Conservation (phyloP, 768 basidiomycete genomes). For the Polyporus arcularius region DNA sequence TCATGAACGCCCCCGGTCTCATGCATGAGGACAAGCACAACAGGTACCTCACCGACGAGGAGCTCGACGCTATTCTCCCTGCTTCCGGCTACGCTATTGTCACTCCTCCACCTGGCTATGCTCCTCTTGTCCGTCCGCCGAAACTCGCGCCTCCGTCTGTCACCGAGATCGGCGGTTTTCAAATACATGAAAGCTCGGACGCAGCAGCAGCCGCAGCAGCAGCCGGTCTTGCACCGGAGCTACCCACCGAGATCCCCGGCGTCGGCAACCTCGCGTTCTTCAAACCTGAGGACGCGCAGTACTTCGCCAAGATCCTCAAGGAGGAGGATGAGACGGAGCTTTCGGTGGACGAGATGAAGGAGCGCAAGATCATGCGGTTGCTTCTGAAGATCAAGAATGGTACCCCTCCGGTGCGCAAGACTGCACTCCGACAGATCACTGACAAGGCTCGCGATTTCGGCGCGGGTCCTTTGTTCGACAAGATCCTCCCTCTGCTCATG, state of each 20-base stretch:
- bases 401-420: constrained; percentile 96
- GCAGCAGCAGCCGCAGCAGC: constrained; percentile 86
- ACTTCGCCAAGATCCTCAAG: constrained; percentile 94
- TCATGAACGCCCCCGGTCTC: constrained; percentile 83
- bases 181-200: constrained; percentile 94
- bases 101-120: constrained; percentile 92
- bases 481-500: constrained; percentile 97
- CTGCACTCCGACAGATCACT: constrained; percentile 95
- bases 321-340: constrained; percentile 95
- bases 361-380: constrained; percentile 98
- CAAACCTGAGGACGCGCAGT: constrained; percentile 97
- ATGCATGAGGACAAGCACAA: constrained; percentile 95
- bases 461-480: constrained; percentile 97
- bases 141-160: constrained; percentile 53
- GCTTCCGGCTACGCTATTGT: constrained; percentile 86
- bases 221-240: constrained; percentile 87
- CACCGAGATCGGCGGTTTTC: constrained; percentile 80
- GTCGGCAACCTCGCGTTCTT: constrained; percentile 97
- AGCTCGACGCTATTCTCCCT: constrained; percentile 90
- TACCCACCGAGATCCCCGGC: constrained; percentile 97
- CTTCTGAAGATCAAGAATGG: constrained; percentile 99
- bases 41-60: constrained; percentile 93
- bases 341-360: constrained; percentile 97
- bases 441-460: constrained; percentile 99
- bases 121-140: constrained; percentile 63